A percentile compares a stretch with the other conserved stretches of the same genome.
Evolutionary conservation across 345 rosid genomes (phyloP).

Genomic region (Arabis hirsuta): DNA sequence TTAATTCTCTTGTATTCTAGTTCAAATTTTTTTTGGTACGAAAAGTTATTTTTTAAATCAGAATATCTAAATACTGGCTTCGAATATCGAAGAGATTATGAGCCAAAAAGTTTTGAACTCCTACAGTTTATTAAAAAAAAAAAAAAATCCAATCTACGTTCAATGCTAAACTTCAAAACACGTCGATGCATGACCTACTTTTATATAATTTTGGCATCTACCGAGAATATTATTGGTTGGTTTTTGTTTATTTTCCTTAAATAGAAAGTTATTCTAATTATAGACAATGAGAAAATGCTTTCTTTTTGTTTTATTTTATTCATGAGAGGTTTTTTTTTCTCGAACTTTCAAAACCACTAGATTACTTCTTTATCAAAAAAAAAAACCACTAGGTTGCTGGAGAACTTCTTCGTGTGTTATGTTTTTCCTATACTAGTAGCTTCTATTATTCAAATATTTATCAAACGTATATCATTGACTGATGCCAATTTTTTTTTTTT

Average conservation of each 20-base stretch:
- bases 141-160: background rate
- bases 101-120: too few species aligned
- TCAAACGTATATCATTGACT: too few species aligned
- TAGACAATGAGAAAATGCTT: constrained; percentile 2
- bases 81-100: too few species aligned
- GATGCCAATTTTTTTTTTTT: too few species aligned
- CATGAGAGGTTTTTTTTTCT: background rate
- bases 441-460: too few species aligned
- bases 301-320: background rate
- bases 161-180: background rate
- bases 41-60: too few species aligned
- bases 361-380: background rate
- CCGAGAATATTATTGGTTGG: constrained; percentile 24
- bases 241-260: constrained; percentile 18
- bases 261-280: constrained; percentile 24
- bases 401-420: background rate
- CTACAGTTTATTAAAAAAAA: too few species aligned
- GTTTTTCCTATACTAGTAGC: background rate
- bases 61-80: too few species aligned
- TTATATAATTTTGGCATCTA: constrained; percentile 5
- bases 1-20: too few species aligned
- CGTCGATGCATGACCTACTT: constrained; percentile 12
- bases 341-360: background rate
- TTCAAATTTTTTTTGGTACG: too few species aligned
- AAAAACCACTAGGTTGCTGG: background rate